Base-by-base conservation (phyloP, 176 grass and related monocot species). In the Eremochloa ophiuroides region DNA sequence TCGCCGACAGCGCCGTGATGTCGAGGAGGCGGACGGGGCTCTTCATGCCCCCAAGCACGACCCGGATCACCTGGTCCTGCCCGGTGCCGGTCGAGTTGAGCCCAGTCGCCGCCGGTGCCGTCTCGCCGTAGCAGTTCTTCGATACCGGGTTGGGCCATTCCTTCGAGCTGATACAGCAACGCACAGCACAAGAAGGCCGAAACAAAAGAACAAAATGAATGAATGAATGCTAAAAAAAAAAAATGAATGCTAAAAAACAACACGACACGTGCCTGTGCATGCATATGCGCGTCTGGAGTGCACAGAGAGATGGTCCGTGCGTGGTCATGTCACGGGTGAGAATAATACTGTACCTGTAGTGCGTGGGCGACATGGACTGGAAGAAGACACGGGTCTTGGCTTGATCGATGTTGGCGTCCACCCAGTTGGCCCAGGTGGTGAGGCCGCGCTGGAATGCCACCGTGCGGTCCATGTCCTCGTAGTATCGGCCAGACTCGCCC, bases 331-430 rank as follows among this genome's bases (percentile, higher is more conserved):
- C n/a, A 79, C 73, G 50, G 62, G 67, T 28, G 51, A 42, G 38
- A 12, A 11, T 28, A n/a, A n/a, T n/a, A n/a, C 42, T 94, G 3
- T 89, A 98, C 92, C 88, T 95, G 96, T 98, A 93, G 73, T 98
- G 96, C 14, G 96, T 91, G 75, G 95, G 96, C 35, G 96, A 95
- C 69, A 91, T 93, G 77, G 92, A 91, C 34, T 95, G 96, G 75
- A 95, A 98, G 88, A 98, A 95, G 88, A 95, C 96, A 77, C 82
- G 86, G 48, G 92, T 93, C 80, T 79, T 90, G 72, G 61, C 82
- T 25, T 83, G 74, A 69, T 98, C 93, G 64, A 95, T 15, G 79
- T 88, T 88, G 72, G 63, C 55, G 61, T 95, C 86, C 53, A 55
- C 50, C 50, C 48, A 55, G 81, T 83, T 95, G 65, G 93, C 86